These are phyloP conservation scores for Trichoderma aggressivum DNA, from an alignment of 2,329 filamentous ascomycete genomes.

Conservation along the genomic window DNA sequence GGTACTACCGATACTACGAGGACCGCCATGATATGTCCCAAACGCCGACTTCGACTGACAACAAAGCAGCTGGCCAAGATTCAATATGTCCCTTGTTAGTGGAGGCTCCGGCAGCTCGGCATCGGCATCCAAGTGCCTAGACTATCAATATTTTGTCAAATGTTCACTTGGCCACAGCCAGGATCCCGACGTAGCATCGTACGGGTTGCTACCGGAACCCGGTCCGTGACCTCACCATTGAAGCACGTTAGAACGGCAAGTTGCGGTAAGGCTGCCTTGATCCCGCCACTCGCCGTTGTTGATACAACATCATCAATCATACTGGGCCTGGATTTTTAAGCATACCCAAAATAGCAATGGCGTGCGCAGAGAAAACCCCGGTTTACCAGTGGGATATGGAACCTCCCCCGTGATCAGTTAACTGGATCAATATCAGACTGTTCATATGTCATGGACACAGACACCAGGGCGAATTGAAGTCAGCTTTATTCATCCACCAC, in stretches of 20 bases:
- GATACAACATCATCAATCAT: background rate
- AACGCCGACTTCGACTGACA: background rate
- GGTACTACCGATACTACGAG: background rate
- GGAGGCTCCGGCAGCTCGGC: background rate
- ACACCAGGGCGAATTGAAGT: background rate
- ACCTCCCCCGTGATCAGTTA: background rate
- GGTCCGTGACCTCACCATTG: background rate
- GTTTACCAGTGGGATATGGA: background rate
- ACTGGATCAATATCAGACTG: background rate
- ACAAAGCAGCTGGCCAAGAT: background rate
- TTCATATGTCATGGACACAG: background rate
- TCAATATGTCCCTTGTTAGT: background rate
- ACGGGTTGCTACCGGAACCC: background rate
- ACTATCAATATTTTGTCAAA: no score
- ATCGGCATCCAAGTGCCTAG: background rate
- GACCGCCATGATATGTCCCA: background rate
- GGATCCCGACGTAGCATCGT: background rate
- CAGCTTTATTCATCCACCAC: background rate
- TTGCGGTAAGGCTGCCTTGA: background rate
- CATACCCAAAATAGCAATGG: background rate
- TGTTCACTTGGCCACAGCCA: background rate
- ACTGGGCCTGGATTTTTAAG: background rate
- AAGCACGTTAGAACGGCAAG: background rate
- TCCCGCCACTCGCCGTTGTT: background rate
- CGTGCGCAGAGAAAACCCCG: background rate